Evolutionary conservation across 2,329 filamentous ascomycete genomes (phyloP).

Genomic region (Penicillium sp.): DNA sequence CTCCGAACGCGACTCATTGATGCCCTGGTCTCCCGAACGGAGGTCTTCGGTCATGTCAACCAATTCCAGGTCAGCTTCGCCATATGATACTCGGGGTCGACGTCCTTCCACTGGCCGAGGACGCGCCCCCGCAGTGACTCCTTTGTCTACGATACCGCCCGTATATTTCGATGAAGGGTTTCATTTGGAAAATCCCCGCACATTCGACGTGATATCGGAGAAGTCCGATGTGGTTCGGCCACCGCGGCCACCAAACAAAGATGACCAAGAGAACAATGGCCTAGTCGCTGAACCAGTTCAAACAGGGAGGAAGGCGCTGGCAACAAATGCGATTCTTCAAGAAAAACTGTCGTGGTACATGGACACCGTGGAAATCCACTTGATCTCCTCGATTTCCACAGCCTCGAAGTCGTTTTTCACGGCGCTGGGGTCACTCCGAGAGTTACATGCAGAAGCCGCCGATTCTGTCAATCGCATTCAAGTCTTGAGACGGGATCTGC

Average conservation of each 20-base stretch:
- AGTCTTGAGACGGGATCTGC: constrained; percentile 74
- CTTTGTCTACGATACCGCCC: constrained; percentile 84
- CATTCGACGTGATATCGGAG: constrained; percentile 95
- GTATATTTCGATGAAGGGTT: constrained; percentile 97
- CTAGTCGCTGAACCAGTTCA: constrained; percentile 57
- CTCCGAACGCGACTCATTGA: constrained; percentile 48
- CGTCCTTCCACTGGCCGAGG: constrained; percentile 57
- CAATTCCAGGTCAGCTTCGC: constrained; percentile 47
- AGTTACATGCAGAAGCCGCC: constrained; percentile 87
- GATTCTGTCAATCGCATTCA: constrained; percentile 89
- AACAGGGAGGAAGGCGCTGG: constrained; percentile 74
- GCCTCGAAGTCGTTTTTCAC: constrained; percentile 97
- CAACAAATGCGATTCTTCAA: constrained; percentile 94
- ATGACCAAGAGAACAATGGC: constrained; percentile 60
- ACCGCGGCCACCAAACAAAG: constrained; percentile 54
- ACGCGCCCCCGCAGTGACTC: constrained; percentile 72
- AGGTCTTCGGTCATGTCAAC: constrained; percentile 46
- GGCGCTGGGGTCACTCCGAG: constrained; percentile 83
- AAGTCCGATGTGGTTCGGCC: constrained; percentile 90
- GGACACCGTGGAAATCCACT: constrained; percentile 96
- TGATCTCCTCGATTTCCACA: constrained; percentile 93
- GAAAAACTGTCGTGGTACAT: constrained; percentile 99
- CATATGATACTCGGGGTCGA: constrained; percentile 51
- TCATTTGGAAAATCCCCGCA: constrained; percentile 91
- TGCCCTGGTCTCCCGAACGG: constrained; percentile 48